These are phyloP conservation scores for Chaetomium sp. DNA, from an alignment of 2,329 filamentous ascomycete species.

Conservation along the genomic window DNA sequence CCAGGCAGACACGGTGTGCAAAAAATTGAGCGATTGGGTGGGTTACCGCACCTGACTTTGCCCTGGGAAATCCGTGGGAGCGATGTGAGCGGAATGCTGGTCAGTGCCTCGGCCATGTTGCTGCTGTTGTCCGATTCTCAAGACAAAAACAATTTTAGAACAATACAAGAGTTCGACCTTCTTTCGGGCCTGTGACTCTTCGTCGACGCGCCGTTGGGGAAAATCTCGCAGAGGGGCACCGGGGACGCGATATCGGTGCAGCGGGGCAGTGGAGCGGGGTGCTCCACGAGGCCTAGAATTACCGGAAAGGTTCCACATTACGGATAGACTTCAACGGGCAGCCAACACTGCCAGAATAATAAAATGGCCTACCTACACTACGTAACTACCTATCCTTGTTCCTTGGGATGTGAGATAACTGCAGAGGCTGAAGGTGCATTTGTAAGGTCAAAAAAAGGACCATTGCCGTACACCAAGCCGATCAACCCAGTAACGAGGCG, in stretches of 20 bases:
- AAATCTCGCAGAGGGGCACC: conserved; percentile 16
- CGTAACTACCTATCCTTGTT: no score
- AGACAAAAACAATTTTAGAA: no score
- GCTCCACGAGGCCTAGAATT: background rate
- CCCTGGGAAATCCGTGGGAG: conserved; percentile 23
- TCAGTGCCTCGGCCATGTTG: conserved; percentile 19
- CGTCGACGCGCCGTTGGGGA: background rate
- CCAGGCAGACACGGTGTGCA: background rate
- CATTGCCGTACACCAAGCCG: no score
- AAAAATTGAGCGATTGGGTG: background rate
- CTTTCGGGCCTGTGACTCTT: conserved; percentile 11
- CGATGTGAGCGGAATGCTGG: conserved; percentile 21
- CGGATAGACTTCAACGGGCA: no score
- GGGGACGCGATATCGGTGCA: conserved; percentile 19
- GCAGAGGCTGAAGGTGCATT: no score
- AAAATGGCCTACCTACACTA: no score
- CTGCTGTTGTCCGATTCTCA: background rate
- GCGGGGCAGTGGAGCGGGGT: conserved; percentile 16
- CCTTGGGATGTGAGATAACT: background rate
- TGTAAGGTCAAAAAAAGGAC: no score
- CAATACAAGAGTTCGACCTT: background rate
- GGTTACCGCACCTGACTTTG: conserved; percentile 23
- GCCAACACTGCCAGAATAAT: no score
- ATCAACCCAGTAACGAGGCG: no score
- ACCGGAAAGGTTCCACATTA: no score